phyloP scores from a whole-genome alignment of 2,329 filamentous ascomycete species.

The Diaporthe sp. region DNA sequence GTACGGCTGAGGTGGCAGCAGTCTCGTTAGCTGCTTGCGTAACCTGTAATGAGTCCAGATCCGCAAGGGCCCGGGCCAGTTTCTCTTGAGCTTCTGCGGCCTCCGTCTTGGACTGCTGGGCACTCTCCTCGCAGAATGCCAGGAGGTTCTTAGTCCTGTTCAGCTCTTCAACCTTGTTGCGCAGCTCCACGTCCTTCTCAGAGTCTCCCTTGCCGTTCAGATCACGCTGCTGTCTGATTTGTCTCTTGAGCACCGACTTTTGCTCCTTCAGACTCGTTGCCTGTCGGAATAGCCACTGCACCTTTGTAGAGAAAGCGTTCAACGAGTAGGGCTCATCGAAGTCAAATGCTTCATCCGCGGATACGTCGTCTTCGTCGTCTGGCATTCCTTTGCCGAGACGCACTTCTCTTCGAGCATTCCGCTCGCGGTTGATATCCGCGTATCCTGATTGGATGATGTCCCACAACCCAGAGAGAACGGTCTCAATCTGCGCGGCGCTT shows the following conservation, averaged over 20 bases:
- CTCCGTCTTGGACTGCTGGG: conserved; percentile 41
- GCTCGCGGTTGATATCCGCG: conserved; percentile 66
- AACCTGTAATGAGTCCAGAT: conserved; percentile 58
- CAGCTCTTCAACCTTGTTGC: conserved; percentile 68
- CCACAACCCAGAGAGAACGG: conserved; percentile 67
- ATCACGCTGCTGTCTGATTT: conserved; percentile 95
- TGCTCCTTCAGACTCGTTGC: conserved; percentile 87
- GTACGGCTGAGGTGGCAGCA: conserved; percentile 50
- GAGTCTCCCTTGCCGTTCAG: conserved; percentile 89
- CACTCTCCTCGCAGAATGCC: conserved; percentile 47
- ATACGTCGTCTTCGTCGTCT: conserved; percentile 70
- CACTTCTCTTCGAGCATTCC: conserved; percentile 64
- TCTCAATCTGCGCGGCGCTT: conserved; percentile 68
- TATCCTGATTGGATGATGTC: conserved; percentile 68
- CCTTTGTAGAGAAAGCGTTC: conserved; percentile 80
- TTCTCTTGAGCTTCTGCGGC: conserved; percentile 59
- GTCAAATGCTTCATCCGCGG: conserved; percentile 71
- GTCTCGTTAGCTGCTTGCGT: conserved; percentile 46
- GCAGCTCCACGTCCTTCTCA: conserved; percentile 75
- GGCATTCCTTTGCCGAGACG: conserved; percentile 67
- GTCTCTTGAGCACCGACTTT: conserved; percentile 87
- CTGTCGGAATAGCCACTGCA: conserved; percentile 83
- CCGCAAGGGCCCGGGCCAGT: conserved; percentile 60
- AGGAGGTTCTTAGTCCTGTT: conserved; percentile 52
- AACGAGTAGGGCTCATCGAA: conserved; percentile 76